These are phyloP conservation scores for Fusarium concolor DNA, from an alignment of 2,329 filamentous ascomycete species.

Conservation along the genomic window DNA sequence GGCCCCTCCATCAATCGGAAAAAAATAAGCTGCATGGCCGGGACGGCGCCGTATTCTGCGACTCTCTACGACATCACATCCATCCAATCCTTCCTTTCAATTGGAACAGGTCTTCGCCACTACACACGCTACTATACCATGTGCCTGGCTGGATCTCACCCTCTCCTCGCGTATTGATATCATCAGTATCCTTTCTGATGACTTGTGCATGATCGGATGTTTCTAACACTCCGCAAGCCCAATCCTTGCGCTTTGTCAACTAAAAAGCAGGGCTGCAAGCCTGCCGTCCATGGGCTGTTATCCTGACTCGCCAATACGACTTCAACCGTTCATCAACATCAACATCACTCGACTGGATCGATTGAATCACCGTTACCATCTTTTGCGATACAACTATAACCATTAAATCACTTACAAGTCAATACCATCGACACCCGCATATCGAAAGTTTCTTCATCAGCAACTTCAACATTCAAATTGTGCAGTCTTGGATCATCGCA, in stretches of 20 bases:
- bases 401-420: not conserved
- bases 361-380: conserved; percentile 5
- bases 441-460: conserved; percentile 1
- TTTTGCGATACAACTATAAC: not conserved
- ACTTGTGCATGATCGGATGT: conserved; percentile 2
- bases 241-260: conserved; percentile 19
- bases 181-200: not conserved
- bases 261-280: conserved; percentile 25
- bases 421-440: not conserved
- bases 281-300: conserved; percentile 22
- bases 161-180: not conserved
- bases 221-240: not conserved
- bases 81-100: conserved; percentile 18
- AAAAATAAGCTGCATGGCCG: conserved; percentile 26
- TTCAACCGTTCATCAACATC: conserved; percentile 23
- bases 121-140: not conserved
- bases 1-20: conserved; percentile 38
- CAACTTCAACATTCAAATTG: not conserved
- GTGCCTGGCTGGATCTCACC: not conserved
- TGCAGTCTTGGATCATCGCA: conserved; percentile 32
- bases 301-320: conserved; percentile 22
- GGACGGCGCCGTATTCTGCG: conserved; percentile 22
- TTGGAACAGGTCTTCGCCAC: conserved; percentile 32
- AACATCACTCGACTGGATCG: conserved; percentile 6
- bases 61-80: conserved; percentile 29